A percentile compares a stretch with the other conserved stretches of the same genome.
phyloP scores from a whole-genome alignment of 495 filamentous ascomycete genomes.

The Trichoderma orchidacearum region DNA sequence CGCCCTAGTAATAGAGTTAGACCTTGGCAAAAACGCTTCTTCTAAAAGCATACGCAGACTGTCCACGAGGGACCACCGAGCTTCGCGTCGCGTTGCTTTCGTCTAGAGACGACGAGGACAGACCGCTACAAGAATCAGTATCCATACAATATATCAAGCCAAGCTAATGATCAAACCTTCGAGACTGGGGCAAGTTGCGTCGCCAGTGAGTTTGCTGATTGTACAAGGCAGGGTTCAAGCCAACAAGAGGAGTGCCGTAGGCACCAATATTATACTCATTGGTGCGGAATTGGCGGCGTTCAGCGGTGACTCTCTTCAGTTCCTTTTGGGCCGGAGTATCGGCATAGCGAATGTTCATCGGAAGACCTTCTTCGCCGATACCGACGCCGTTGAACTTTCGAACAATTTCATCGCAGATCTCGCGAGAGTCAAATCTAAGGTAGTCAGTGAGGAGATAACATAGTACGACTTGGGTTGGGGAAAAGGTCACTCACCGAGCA shows the following conservation, averaged over 20 bases:
- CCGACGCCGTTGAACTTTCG: conserved; percentile 62
- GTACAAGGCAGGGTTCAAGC: conserved; percentile 31
- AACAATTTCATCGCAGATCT: conserved; percentile 78
- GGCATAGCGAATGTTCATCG: conserved; percentile 88
- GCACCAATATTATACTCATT: conserved; percentile 78
- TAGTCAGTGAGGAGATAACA: conserved; percentile 10
- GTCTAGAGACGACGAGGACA: not conserved
- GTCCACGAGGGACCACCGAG: not conserved
- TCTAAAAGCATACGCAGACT: conserved; percentile 4
- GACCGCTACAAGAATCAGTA: not conserved
- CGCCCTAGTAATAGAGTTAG: conserved; percentile 10
- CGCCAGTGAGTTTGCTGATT: conserved; percentile 5
- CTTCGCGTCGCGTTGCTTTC: not conserved
- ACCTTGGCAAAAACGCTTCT: conserved; percentile 2
- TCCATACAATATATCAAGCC: not conserved
- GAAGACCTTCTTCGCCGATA: conserved; percentile 56
- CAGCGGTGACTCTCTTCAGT: conserved; percentile 85
- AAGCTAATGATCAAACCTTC: not conserved
- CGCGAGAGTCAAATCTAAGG: conserved; percentile 68
- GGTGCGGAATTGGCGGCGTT: conserved; percentile 82
- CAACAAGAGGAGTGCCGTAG: conserved; percentile 39
- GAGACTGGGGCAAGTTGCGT: not conserved
- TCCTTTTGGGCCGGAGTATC: conserved; percentile 94
- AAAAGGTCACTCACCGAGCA: conserved; percentile 70
- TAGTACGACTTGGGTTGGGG: not conserved